A percentile compares a stretch with the other conserved stretches of the same genome.
These are phyloP conservation scores for Suillus hirtellus DNA, from an alignment of 768 basidiomycete species.

Conservation along the genomic window DNA sequence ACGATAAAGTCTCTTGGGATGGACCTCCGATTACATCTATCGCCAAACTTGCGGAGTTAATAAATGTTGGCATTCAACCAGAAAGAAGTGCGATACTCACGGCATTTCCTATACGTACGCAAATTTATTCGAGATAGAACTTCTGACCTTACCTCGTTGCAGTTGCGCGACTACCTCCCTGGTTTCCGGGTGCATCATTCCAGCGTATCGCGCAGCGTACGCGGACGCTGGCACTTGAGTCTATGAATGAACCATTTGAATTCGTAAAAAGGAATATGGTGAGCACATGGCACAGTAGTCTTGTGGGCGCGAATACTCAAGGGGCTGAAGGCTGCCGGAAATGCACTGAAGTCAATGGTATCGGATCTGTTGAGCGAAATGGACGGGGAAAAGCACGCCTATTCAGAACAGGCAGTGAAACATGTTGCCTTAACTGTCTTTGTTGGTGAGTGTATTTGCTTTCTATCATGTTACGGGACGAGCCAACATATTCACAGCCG, in stretches of 20 bases:
- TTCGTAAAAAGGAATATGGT: conserved; percentile 29
- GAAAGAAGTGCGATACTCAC: conserved; percentile 30
- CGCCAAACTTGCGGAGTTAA: conserved; percentile 17
- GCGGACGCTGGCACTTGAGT: conserved; percentile 25
- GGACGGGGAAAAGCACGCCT: conserved; percentile 18
- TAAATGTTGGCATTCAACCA: conserved; percentile 26
- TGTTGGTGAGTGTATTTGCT: conserved; percentile 22
- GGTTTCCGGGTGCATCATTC: conserved; percentile 32
- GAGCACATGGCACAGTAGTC: conserved; percentile 5
- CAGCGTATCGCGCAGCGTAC: conserved; percentile 22
- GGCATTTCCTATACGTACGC: conserved; percentile 31
- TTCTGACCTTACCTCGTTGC: conserved; percentile 7
- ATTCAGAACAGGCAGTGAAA: conserved; percentile 25
- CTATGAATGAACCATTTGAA: conserved; percentile 30
- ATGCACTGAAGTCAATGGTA: conserved; percentile 30
- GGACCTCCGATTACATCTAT: conserved; percentile 28
- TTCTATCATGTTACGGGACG: not conserved
- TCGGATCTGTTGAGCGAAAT: conserved; percentile 25
- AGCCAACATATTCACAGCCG: conserved; percentile 18
- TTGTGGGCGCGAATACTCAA: not conserved
- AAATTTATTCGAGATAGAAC: not conserved
- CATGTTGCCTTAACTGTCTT: conserved; percentile 33
- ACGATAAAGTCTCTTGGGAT: conserved; percentile 27
- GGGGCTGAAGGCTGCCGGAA: conserved; percentile 23
- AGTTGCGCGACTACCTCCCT: conserved; percentile 30